Evolutionary conservation across 257 asterid genomes (phyloP).

Genomic region (Solanum verrucosum): DNA sequence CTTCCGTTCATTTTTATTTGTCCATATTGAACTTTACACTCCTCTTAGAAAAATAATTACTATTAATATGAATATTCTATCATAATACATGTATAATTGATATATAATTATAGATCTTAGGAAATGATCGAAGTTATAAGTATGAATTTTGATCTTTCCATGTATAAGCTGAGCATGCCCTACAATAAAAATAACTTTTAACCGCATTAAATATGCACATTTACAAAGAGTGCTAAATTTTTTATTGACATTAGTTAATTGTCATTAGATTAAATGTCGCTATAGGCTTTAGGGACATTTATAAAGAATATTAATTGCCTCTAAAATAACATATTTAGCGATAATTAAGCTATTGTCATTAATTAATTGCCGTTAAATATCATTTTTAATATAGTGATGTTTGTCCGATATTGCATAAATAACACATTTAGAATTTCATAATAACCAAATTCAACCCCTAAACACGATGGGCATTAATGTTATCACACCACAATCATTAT

Average conservation of each 20-base stretch:
- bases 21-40: no score
- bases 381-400: no score
- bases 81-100: no score
- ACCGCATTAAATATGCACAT: not conserved
- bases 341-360: no score
- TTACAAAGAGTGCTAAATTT: not conserved
- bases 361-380: no score
- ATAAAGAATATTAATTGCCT: no score
- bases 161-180: not conserved
- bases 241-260: not conserved
- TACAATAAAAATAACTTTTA: no score
- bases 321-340: not conserved
- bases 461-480: not conserved
- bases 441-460: not conserved
- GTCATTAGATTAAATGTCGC: not conserved
- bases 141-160: not conserved
- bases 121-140: not conserved
- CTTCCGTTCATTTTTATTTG: no score
- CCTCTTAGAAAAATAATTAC: no score
- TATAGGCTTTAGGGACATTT: no score
- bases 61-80: no score
- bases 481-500: not conserved
- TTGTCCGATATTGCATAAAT: not conserved
- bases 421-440: not conserved
- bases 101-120: not conserved